Base-by-base conservation (phyloP, 1,139 yeast species). In the Kluyveromyces sp. region DNA sequence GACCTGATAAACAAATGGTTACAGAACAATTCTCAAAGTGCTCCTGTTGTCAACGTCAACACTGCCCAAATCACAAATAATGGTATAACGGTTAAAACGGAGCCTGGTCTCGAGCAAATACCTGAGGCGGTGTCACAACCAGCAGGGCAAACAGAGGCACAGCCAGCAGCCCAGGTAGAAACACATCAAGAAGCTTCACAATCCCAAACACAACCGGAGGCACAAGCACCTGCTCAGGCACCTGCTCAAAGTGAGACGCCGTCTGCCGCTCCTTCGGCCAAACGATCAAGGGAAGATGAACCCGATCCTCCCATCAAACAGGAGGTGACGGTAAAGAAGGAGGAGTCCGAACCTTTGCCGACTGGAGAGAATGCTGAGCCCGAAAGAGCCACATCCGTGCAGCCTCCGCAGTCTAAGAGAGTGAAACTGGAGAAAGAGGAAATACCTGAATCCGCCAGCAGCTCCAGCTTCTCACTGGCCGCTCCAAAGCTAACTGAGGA, bases 1-100 rank as follows among this genome's bases (percentile, higher is more conserved):
- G 70, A 64, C 43, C 55, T 72, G 22, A 61, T 63, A 45, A 61
- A 61, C 25, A 63, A 62, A 41, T 55, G 57, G 3, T 46, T 56
- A 7, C 53, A 48, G 33, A 36, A 48, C 22, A 33, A 31, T 9
- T 42, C 33, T 19, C 16, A 25, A 11, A 29, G 30, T 49, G 9
- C 26, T 6, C 26, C 26, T 6, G 9, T 9, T 6, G 26, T 22
- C 9, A 22, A 22, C 9, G 26, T 9, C 9, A 22, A 6, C 6
- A 9, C 26, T 22, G 8, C 26, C 9, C 26, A 22, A 9, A 22
- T 6, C 26, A 22, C 26, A 9, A 9, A 22, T 9, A n/a, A n/a
- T n/a, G n/a, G n/a, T n/a, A n/a, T n/a, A n/a, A n/a, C n/a, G n/a
- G n/a, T n/a, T n/a, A n/a, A n/a, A n/a, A n/a, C n/a, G n/a, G n/a